Percentiles rank a stretch among this genome's conserved stretches.
Conservation (phyloP, 177 flowering plant species). For the Tripterygium wilfordii region DNA sequence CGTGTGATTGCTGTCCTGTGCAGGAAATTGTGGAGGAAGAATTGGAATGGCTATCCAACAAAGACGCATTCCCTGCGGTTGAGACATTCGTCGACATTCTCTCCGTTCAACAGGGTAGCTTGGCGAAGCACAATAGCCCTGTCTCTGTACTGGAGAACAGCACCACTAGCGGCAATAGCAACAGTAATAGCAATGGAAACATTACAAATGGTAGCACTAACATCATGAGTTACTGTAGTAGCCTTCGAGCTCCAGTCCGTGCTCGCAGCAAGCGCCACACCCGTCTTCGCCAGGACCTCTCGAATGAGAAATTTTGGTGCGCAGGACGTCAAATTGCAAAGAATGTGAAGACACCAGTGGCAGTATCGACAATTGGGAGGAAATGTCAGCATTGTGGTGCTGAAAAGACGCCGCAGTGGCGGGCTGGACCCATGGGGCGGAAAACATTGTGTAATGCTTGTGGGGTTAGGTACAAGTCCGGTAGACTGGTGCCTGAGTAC, state of each 20-base stretch:
- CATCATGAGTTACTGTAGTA: constrained; percentile 26
- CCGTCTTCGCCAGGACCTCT: constrained; percentile 24
- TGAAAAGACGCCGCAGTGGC: constrained; percentile 88
- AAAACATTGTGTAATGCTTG: constrained; percentile 91
- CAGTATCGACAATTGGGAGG: constrained; percentile 28
- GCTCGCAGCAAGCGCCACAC: constrained; percentile 60
- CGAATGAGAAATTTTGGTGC: constrained; percentile 13
- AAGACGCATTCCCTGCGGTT: constrained; percentile 66
- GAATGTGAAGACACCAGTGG: constrained; percentile 4
- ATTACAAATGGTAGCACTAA: constrained; percentile 1
- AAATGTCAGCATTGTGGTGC: constrained; percentile 68
- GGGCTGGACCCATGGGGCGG: constrained; percentile 79
- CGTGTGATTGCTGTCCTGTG: background rate
- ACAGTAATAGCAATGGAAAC: constrained; percentile 11
- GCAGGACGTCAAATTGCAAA: constrained; percentile 11
- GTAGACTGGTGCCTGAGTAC: constrained; percentile 81
- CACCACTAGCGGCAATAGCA: constrained; percentile 21
- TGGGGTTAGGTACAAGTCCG: constrained; percentile 85
- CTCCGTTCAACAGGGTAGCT: constrained; percentile 12
- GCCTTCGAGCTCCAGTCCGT: constrained; percentile 40
- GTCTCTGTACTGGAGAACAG: constrained; percentile 52
- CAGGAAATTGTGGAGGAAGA: constrained; percentile 55
- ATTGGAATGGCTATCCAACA: constrained; percentile 77
- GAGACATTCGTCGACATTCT: constrained; percentile 46
- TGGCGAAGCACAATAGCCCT: constrained; percentile 47